Evolutionary conservation across 2,329 filamentous ascomycete genomes (phyloP), one percentile per base, ranked within the genome.

Genomic region (Ramularia collo-cygni): DNA sequence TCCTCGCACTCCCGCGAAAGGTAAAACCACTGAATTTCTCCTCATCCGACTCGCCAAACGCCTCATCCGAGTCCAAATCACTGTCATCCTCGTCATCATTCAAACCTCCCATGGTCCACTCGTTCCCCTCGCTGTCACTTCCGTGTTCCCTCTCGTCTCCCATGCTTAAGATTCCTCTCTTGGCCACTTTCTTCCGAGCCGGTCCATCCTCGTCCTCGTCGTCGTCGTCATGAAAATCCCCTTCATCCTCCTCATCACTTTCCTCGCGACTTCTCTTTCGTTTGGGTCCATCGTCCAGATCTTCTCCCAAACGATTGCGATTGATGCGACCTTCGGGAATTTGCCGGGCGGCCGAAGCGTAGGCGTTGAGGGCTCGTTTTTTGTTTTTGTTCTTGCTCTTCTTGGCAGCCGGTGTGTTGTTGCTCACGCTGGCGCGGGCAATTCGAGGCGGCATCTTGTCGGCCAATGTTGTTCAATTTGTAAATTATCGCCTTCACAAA

Each of bases 1-100:
- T 59, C 35, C 63, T 65, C 16, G 71, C 71, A 50, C 73, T 77
- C 21, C 79, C 79, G 24, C 77, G 70, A 55, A 84, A 84, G 3
- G 75, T 76, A 54, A 82, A 93, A 8, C 79, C 85, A 48, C 87
- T 79, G 50, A 94, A 93, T 47, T 74, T 76, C 59, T 94, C 89
- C 56, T 92, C 81, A 56, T 95, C 89, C 54, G 85, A 92, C 50
- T 85, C 81, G 3, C 87, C 85, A 70, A 95, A 87, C 2, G 90
- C 89, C 55, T 93, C 86, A 58, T 85, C 81, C 50, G 77, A 82
- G 58, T 85, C 80, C 40, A 85, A 67, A 46, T 83, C 79, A 39
- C 75, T 79, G 53, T 85, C 81, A 46, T 83, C 74, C 38, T 82
- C 79, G 31, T 74, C 76, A 35, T 74, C 76, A 15, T 81, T 77